These are phyloP conservation scores for Chaetoscypha palmicola DNA, from an alignment of 2,329 filamentous ascomycete genomes.

Conservation along the genomic window DNA sequence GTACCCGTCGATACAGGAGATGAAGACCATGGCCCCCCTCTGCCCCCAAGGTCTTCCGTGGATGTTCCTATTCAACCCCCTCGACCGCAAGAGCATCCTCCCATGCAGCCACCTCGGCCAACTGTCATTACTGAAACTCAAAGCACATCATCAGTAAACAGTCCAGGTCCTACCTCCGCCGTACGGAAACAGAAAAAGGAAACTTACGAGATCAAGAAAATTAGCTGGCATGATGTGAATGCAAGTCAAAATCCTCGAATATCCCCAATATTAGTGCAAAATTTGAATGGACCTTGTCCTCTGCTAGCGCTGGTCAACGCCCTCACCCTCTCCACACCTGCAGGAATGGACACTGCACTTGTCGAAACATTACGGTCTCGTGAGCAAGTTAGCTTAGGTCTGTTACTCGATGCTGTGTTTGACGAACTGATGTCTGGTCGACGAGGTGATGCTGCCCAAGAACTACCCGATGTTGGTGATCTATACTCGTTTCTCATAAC, in stretches of 20 bases:
- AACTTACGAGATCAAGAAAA: constrained; percentile 88
- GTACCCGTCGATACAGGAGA: constrained; percentile 11
- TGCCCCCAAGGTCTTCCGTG: constrained; percentile 24
- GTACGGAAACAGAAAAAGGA: constrained; percentile 40
- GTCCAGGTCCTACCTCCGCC: constrained; percentile 9
- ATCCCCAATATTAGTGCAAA: constrained; percentile 89
- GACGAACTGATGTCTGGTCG: constrained; percentile 83
- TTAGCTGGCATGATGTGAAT: constrained; percentile 70
- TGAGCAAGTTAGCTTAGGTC: constrained; percentile 79
- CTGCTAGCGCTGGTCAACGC: constrained; percentile 90
- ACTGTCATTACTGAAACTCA: constrained; percentile 10
- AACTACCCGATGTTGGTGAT: constrained; percentile 79
- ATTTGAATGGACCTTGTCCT: constrained; percentile 90
- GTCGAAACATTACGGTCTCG: constrained; percentile 70
- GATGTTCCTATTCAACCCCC: constrained; percentile 9
- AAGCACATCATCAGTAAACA: constrained; percentile 14
- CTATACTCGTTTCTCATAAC: constrained; percentile 82
- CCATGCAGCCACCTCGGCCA: constrained; percentile 25
- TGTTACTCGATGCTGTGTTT: constrained; percentile 83
- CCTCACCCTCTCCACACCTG: constrained; percentile 72
- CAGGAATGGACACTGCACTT: constrained; percentile 59
- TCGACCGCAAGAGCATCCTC: constrained; percentile 18
- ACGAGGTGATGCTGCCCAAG: constrained; percentile 50
- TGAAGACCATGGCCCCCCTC: constrained; percentile 20
- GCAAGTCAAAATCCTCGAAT: constrained; percentile 55